phyloP scores from a whole-genome alignment of 192 early-diverging fungal species.

The Gamsiella multidivaricata region DNA sequence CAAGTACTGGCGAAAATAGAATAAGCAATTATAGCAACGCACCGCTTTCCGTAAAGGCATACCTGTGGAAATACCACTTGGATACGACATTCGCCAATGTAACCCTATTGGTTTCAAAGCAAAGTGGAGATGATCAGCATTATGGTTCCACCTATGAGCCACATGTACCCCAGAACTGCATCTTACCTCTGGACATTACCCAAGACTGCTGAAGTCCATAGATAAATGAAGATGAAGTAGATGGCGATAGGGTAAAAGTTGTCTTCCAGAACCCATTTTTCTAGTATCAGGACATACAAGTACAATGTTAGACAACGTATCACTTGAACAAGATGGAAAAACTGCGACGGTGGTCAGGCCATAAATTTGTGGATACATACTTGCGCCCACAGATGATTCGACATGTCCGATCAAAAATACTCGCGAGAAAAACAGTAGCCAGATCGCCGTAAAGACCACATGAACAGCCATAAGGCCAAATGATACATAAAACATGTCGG shows the following conservation, averaged over 20 bases:
- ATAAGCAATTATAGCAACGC: conserved; percentile 12
- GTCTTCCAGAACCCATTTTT: conserved; percentile 62
- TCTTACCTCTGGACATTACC: conserved; percentile 75
- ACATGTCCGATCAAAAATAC: conserved; percentile 70
- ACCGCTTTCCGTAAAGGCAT: background rate
- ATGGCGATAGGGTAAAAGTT: conserved; percentile 61
- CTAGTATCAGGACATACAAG: conserved; percentile 16
- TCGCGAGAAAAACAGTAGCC: conserved; percentile 74
- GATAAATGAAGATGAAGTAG: conserved; percentile 76
- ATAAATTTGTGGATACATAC: no score
- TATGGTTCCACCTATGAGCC: background rate
- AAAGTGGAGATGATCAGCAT: background rate
- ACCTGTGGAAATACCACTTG: conserved; percentile 84
- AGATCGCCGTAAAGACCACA: conserved; percentile 69
- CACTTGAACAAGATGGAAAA: background rate
- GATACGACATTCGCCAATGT: conserved; percentile 76
- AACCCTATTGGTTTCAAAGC: conserved; percentile 50
- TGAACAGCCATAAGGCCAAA: conserved; percentile 66
- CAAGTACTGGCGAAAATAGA: no score
- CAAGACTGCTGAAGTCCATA: conserved; percentile 81
- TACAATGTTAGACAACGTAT: background rate
- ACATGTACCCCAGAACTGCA: no score
- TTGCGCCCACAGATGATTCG: conserved; percentile 2
- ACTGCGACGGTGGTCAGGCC: no score
- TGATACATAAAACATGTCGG: conserved; percentile 73